Conservation (phyloP, 768 basidiomycete genomes). For the Russula brevipes region DNA sequence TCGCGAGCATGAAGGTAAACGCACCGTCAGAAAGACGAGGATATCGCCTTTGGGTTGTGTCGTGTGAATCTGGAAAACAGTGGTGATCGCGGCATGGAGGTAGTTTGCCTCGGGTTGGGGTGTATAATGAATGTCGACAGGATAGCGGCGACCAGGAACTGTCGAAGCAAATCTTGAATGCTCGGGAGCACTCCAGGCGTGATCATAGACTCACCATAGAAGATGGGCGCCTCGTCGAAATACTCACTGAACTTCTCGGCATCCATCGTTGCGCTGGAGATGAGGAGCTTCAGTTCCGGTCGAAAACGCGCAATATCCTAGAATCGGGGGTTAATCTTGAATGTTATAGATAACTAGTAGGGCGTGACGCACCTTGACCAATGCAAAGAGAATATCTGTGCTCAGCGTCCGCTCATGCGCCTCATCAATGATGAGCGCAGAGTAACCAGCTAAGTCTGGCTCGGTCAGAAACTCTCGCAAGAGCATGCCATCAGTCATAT, state of each 20-base stretch:
- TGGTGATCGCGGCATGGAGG: constrained; percentile 96
- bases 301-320: constrained; percentile 96
- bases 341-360: constrained; percentile 15
- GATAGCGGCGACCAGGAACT: constrained; percentile 97
- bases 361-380: constrained; percentile 80
- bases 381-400: constrained; percentile 97
- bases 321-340: constrained; percentile 30
- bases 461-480: constrained; percentile 96
- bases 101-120: constrained; percentile 99
- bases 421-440: constrained; percentile 95
- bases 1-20: constrained; percentile 27
- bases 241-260: constrained; percentile 98
- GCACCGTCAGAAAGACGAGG: constrained; percentile 90
- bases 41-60: constrained; percentile 98
- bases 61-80: constrained; percentile 98
- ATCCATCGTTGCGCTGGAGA: constrained; percentile 96
- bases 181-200: background rate
- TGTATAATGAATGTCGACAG: constrained; percentile 98
- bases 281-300: constrained; percentile 87
- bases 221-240: constrained; percentile 94
- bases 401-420: constrained; percentile 96
- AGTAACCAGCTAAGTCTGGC: constrained; percentile 92
- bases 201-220: constrained; percentile 58
- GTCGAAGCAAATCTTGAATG: constrained; percentile 6
- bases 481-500: constrained; percentile 99